Percentiles rank a stretch among this genome's conserved stretches.
These are phyloP conservation scores for Cymbidium sinense DNA, from an alignment of 106 monocot genomes.

Conservation along the genomic window DNA sequence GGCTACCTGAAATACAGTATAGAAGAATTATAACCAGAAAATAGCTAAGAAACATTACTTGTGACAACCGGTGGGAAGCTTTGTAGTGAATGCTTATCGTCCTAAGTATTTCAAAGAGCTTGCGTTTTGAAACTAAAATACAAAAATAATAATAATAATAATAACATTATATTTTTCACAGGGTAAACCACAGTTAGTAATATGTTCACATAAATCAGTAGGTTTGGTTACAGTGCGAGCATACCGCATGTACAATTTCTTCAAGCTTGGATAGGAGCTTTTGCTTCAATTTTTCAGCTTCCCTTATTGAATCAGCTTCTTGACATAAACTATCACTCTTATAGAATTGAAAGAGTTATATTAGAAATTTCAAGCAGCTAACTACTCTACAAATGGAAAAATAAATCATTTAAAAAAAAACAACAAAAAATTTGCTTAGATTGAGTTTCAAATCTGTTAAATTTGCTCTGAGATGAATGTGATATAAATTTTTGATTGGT, in stretches of 20 bases:
- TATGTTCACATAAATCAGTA: not conserved
- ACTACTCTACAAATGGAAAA: no score
- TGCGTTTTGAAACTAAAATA: conserved; percentile 17
- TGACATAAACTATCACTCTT: conserved; percentile 31
- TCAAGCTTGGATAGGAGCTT: conserved; percentile 35
- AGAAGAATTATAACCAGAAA: not conserved
- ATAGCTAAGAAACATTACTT: not conserved
- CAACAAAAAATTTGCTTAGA: no score
- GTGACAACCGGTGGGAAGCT: not conserved
- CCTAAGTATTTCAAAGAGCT: not conserved
- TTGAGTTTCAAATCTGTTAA: no score
- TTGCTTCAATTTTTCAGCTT: conserved; percentile 29
- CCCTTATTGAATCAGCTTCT: conserved; percentile 30
- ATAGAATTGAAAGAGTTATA: not conserved
- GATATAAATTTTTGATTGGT: no score
- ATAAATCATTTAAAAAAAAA: no score
- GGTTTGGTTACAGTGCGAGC: not conserved
- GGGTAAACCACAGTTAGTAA: no score
- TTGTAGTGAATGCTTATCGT: not conserved
- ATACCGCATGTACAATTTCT: conserved; percentile 40
- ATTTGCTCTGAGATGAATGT: no score
- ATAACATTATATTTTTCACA: not conserved
- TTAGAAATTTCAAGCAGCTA: not conserved
- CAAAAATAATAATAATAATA: not conserved
- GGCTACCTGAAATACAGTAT: no score